Conservation (phyloP, 306 rosid species). For the Vigna nakashimae region DNA sequence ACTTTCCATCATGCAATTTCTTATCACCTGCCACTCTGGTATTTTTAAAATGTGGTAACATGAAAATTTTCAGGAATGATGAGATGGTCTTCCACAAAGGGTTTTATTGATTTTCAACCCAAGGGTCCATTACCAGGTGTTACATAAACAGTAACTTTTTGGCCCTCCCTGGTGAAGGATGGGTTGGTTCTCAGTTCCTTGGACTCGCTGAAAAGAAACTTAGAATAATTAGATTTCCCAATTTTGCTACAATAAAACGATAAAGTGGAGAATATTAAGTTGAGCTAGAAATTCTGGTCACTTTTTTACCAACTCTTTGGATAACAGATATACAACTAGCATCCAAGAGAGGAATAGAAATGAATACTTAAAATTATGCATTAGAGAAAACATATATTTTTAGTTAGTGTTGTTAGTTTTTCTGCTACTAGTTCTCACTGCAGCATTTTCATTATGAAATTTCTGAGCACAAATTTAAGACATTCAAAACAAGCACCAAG, state of each 20-base stretch:
- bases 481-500: too few relatives aligned
- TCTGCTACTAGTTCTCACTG: too few relatives aligned
- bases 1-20: not conserved
- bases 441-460: too few relatives aligned
- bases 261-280: not conserved
- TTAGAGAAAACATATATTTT: not conserved
- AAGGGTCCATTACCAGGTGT: not conserved
- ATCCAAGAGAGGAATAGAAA: not conserved
- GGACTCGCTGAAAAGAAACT: not conserved
- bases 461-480: too few relatives aligned
- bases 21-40: not conserved
- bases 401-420: not conserved
- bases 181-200: constrained; percentile 12
- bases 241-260: not conserved
- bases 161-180: not conserved
- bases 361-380: not conserved
- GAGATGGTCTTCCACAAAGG: not conserved
- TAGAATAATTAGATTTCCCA: not conserved
- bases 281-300: not conserved
- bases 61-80: constrained; percentile 5
- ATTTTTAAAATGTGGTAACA: not conserved
- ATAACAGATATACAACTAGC: not conserved
- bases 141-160: not conserved
- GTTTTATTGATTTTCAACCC: constrained; percentile 2
- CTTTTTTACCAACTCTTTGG: not conserved